Evolutionary conservation across 2,329 filamentous ascomycete genomes (phyloP).

Genomic region (Neonectria neomacrospora): DNA sequence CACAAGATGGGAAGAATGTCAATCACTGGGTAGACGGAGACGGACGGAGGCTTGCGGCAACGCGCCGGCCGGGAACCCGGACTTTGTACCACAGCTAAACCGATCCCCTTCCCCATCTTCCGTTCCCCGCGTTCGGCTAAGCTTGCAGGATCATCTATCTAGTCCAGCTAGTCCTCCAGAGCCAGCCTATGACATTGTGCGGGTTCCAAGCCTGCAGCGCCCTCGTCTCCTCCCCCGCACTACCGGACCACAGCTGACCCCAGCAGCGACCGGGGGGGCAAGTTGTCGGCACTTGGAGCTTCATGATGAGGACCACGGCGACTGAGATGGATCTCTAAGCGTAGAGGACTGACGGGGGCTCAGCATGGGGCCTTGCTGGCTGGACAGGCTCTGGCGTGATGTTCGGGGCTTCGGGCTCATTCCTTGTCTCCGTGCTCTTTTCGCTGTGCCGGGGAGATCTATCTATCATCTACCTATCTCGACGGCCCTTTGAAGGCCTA

Average conservation of each 20-base stretch:
- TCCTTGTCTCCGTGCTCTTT: constrained; percentile 1
- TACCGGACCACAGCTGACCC: not conserved
- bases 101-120: not conserved
- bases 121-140: constrained; percentile 24
- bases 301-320: not conserved
- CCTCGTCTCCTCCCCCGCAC: not conserved
- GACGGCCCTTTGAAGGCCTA: not conserved
- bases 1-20: no score
- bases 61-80: not conserved
- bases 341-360: not conserved
- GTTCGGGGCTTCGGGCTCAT: not conserved
- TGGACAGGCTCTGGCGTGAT: not conserved
- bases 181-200: constrained; percentile 9
- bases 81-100: not conserved
- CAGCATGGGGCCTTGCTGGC: not conserved
- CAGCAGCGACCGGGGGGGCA: not conserved
- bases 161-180: not conserved
- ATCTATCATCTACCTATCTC: constrained; percentile 15
- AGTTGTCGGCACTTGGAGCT: constrained; percentile 15
- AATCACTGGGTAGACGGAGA: not conserved
- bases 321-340: not conserved
- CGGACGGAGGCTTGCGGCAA: not conserved
- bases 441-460: constrained; percentile 7
- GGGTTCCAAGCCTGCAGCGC: no score
- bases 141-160: no score